Conservation (phyloP, 1,284 basidiomycete species). For the Ceratobasidium sp. region DNA sequence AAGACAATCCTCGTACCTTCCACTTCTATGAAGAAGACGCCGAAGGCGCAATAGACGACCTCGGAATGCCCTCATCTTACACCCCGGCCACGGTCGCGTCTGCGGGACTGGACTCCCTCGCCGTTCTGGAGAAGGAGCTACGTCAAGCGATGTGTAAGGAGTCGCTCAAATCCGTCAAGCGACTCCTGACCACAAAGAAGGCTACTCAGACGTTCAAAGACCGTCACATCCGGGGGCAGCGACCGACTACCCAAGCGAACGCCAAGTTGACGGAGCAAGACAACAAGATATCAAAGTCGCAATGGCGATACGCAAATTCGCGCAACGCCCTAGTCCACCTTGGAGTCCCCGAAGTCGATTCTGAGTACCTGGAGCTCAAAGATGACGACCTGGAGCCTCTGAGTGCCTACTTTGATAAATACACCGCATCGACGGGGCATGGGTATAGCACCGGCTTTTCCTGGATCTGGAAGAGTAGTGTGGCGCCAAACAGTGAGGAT, state of each 20-base stretch:
- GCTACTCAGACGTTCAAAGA: background rate
- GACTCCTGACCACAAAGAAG: background rate
- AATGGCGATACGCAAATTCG: background rate
- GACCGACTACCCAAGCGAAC: constrained; percentile 9
- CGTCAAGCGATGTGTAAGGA: background rate
- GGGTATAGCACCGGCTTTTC: background rate
- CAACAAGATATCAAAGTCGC: background rate
- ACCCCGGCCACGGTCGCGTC: background rate
- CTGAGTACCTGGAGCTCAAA: background rate
- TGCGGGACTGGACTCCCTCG: background rate
- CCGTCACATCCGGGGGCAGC: background rate
- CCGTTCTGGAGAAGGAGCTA: background rate
- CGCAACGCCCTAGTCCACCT: background rate
- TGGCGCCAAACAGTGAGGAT: background rate
- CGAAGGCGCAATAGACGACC: background rate
- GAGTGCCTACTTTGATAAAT: background rate
- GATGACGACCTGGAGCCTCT: background rate
- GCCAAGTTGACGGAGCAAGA: background rate
- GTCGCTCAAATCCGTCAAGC: background rate
- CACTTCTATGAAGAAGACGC: background rate
- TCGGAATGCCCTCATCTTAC: background rate
- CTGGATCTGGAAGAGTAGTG: constrained; percentile 21
- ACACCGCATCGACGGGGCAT: background rate
- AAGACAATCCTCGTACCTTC: background rate
- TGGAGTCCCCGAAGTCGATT: background rate